These are phyloP conservation scores for Truncatella angustata DNA, from an alignment of 2,329 filamentous ascomycete species.

Conservation along the genomic window DNA sequence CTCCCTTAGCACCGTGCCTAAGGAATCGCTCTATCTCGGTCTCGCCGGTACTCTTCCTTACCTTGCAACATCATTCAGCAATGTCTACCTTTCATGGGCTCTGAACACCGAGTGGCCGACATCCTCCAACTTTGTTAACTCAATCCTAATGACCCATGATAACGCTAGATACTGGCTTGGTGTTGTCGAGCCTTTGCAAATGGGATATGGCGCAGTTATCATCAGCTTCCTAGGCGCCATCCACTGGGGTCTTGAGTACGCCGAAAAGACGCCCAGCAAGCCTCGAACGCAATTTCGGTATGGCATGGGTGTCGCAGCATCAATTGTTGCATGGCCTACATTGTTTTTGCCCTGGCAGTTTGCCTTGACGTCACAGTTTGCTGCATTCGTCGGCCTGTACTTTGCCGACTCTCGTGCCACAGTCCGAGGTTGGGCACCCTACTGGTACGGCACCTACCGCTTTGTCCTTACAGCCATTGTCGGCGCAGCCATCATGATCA, in stretches of 20 bases:
- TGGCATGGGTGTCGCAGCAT: constrained; percentile 75
- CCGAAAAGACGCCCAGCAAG: constrained; percentile 59
- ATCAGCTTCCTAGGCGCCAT: constrained; percentile 92
- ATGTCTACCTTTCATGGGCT: constrained; percentile 79
- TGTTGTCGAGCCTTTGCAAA: constrained; percentile 79
- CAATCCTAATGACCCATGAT: constrained; percentile 64
- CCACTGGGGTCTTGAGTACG: constrained; percentile 89
- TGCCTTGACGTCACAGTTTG: constrained; percentile 82
- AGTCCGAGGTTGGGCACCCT: constrained; percentile 72
- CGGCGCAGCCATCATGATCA: constrained; percentile 76
- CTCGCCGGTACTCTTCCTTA: constrained; percentile 83
- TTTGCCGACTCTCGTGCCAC: constrained; percentile 77
- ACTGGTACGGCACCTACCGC: constrained; percentile 86
- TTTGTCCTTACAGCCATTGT: constrained; percentile 92
- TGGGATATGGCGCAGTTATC: constrained; percentile 89
- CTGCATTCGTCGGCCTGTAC: constrained; percentile 82
- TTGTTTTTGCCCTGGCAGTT: constrained; percentile 80
- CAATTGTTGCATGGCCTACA: constrained; percentile 86
- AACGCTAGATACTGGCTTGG: constrained; percentile 71
- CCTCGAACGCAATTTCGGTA: constrained; percentile 76
- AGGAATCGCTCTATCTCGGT: constrained; percentile 66
- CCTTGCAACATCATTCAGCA: constrained; percentile 77
- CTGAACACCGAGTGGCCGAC: constrained; percentile 65
- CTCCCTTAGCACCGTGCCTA: constrained; percentile 61
- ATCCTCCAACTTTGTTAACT: constrained; percentile 63